phyloP scores from a whole-genome alignment of 2,329 filamentous ascomycete species.

The Huntiella decipiens region DNA sequence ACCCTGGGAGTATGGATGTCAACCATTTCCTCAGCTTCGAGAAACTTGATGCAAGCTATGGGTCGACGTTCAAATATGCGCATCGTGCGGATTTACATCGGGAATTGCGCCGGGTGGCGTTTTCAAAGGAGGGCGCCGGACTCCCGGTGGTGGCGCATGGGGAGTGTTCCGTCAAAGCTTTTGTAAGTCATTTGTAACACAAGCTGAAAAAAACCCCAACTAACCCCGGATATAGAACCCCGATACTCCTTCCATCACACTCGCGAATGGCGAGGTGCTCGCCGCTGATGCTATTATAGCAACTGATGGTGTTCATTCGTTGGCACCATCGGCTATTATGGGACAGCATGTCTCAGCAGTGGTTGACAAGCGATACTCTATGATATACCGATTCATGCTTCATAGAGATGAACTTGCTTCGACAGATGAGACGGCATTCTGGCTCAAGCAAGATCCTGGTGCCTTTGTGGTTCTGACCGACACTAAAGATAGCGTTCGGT shows the following conservation, averaged over 20 bases:
- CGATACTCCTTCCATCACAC: conserved; percentile 15
- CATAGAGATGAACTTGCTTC: conserved; percentile 15
- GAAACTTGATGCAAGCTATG: conserved; percentile 14
- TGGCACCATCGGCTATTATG: conserved; percentile 11
- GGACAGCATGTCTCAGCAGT: conserved; percentile 13
- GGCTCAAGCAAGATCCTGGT: conserved; percentile 14
- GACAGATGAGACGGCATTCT: conserved; percentile 18
- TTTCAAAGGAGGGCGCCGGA: conserved; percentile 14
- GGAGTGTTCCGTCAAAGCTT: neutral
- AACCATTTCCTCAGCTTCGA: conserved; percentile 5
- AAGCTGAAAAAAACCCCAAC: neutral
- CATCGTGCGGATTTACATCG: conserved; percentile 24
- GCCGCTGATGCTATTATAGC: conserved; percentile 23
- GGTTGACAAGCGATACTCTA: conserved; percentile 17
- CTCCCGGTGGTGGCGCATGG: conserved; percentile 12
- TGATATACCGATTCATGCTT: conserved; percentile 21
- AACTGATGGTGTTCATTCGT: conserved; percentile 25
- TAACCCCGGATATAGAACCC: conserved; percentile 13
- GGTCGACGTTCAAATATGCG: conserved; percentile 19
- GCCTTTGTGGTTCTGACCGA: conserved; percentile 11
- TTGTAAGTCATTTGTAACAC: neutral
- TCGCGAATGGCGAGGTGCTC: conserved; percentile 16
- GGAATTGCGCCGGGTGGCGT: conserved; percentile 19
- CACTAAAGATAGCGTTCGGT: conserved; percentile 13
- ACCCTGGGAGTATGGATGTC: conserved; percentile 16